Evolutionary conservation across 768 basidiomycete genomes (phyloP).

Genomic region (Amanita inopinata): DNA sequence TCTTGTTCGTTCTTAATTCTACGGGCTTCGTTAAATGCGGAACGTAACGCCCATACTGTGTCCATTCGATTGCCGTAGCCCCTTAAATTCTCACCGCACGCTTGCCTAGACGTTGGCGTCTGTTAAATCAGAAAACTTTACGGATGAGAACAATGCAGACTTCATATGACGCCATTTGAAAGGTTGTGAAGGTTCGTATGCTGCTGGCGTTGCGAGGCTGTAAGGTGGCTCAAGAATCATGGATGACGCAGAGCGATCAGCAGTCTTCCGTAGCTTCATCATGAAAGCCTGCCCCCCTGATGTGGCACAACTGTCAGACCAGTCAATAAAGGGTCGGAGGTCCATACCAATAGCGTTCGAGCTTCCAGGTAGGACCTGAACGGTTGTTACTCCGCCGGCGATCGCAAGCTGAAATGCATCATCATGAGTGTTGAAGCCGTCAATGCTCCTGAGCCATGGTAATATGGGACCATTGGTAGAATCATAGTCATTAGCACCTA

Average conservation of each 20-base stretch:
- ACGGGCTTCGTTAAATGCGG: conserved; percentile 70
- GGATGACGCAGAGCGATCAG: conserved; percentile 64
- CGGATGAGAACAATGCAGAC: conserved; percentile 25
- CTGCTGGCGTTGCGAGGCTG: conserved; percentile 37
- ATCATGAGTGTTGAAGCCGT: conserved; percentile 84
- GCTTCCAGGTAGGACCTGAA: conserved; percentile 72
- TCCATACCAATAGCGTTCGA: conserved; percentile 59
- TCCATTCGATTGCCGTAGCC: conserved; percentile 64
- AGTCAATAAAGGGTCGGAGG: background rate
- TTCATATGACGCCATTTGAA: conserved; percentile 78
- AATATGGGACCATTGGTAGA: conserved; percentile 58
- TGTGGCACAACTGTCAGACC: background rate
- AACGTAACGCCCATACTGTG: conserved; percentile 64
- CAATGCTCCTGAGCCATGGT: conserved; percentile 75
- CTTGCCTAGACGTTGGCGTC: conserved; percentile 38
- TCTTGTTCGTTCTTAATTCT: conserved; percentile 64
- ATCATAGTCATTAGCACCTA: conserved; percentile 8
- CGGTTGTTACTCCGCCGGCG: conserved; percentile 83
- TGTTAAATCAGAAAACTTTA: conserved; percentile 4
- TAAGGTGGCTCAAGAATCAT: conserved; percentile 83
- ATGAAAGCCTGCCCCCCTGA: conserved; percentile 83
- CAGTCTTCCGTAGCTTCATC: conserved; percentile 74
- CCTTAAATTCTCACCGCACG: conserved; percentile 46
- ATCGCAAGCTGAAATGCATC: conserved; percentile 63
- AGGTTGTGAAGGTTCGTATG: conserved; percentile 25